phyloP scores from a whole-genome alignment of 2,329 filamentous ascomycete species.

The Mycosphaerella arachidis region DNA sequence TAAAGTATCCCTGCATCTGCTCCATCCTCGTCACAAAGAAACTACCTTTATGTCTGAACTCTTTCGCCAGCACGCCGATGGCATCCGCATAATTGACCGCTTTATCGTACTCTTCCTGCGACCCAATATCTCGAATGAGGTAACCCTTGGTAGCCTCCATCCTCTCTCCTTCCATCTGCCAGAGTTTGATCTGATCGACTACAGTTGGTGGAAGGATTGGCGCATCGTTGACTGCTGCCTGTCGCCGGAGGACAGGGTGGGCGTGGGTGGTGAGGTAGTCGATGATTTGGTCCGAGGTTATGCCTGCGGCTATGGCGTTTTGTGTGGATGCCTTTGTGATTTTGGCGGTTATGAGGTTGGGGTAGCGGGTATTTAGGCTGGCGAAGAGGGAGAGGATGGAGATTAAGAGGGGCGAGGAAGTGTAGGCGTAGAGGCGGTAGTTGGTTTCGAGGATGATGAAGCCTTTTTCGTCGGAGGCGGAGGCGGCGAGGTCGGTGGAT shows the following conservation, averaged over 20 bases:
- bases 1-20: conserved; percentile 75
- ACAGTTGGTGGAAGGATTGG: conserved; percentile 90
- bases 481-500: conserved; percentile 33
- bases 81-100: conserved; percentile 76
- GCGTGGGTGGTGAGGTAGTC: conserved; percentile 87
- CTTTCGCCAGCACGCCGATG: conserved; percentile 85
- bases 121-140: conserved; percentile 77
- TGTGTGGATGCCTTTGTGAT: conserved; percentile 85
- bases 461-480: conserved; percentile 53
- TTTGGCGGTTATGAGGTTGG: conserved; percentile 88
- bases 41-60: conserved; percentile 69
- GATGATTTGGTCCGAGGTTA: conserved; percentile 93
- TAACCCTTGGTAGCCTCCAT: conserved; percentile 82
- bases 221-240: conserved; percentile 37
- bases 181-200: conserved; percentile 92
- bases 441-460: conserved; percentile 98
- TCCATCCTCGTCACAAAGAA: conserved; percentile 93
- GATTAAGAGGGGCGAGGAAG: conserved; percentile 87
- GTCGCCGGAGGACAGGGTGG: conserved; percentile 84
- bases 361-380: conserved; percentile 82
- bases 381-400: conserved; percentile 88
- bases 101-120: conserved; percentile 62
- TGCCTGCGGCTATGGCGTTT: conserved; percentile 71
- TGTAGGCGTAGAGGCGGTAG: conserved; percentile 96
- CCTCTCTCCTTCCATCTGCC: conserved; percentile 95